Evolutionary conservation across 805 yeast species (phyloP), one percentile per base, ranked within the genome.

Genomic region (Wickerhamomyces chambardii): DNA sequence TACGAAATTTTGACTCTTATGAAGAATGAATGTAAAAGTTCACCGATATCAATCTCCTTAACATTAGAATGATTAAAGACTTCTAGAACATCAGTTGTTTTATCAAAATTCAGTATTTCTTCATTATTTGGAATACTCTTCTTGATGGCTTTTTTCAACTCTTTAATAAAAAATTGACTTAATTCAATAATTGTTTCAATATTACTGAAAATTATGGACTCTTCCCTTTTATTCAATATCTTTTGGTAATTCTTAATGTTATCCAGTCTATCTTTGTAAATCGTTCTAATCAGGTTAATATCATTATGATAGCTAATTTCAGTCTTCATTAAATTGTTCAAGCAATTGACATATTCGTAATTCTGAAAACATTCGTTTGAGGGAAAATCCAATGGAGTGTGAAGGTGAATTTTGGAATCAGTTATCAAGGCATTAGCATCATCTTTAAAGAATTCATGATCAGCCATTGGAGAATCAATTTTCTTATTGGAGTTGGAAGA

Each of bases 141-240:
- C 12, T 8, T 32, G 26, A 34, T 32, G 4, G 28, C 26, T 26
- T 41, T 43, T 2, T 29, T 31, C 2, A 51, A 27, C 4, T 48
- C 40, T 4, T 44, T 45, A 8, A 54, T 27, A 15, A 66, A 55
- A 4, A 59, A 36, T 14, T 51, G 48, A 39, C 66, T 59, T 5
- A 66, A 44, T 9, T 62, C 59, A 6, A 56, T 36, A 24, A 70
- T 55, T 2, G 66, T 56, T 14, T 55, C 63, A 28, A 67, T 43
- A 41, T 68, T 67, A 1, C 72, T 69, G 51, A 71, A 70, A 2
- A 71, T 42, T 7, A 59, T 35, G 5, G 58, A 31, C 36, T 61
- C 62, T 24, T 68, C 70, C 17, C 50, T 50, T 5, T 45, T 34
- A 18, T 59, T 44, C 10, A 68, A 44, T 12, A 59, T 54, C 31